Evolutionary conservation across 1,139 yeast species (phyloP).

Genomic region (Candida gigantensis): DNA sequence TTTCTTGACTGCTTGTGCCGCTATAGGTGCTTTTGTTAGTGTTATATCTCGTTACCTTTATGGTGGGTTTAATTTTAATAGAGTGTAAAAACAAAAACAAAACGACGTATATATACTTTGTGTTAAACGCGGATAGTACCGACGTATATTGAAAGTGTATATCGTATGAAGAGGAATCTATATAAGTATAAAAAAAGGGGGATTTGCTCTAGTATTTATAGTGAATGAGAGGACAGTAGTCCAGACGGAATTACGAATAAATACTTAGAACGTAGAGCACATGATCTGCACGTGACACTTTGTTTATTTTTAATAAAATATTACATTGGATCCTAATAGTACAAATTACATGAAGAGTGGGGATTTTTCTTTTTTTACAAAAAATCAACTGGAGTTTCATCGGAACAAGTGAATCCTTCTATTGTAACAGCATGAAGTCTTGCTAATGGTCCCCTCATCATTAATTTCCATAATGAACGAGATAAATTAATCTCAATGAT

Average conservation of each 20-base stretch:
- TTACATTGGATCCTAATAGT: too few relatives aligned
- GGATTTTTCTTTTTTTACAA: slow-evolving; percentile 2
- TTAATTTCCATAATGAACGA: slow-evolving; percentile 37
- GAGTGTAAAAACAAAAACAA: slow-evolving; percentile 7
- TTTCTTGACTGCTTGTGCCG: slow-evolving; percentile 27
- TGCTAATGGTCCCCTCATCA: slow-evolving; percentile 24
- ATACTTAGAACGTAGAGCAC: too few relatives aligned
- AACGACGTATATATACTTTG: background rate
- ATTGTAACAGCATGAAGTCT: slow-evolving; percentile 33
- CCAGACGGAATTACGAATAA: too few relatives aligned
- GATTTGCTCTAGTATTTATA: too few relatives aligned
- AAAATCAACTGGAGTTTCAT: slow-evolving; percentile 7
- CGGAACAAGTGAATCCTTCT: slow-evolving; percentile 28
- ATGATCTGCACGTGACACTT: too few relatives aligned
- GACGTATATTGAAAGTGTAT: too few relatives aligned
- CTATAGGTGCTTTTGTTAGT: slow-evolving; percentile 28
- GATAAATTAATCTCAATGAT: slow-evolving; percentile 35
- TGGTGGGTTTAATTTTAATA: slow-evolving; percentile 22
- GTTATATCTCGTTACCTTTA: slow-evolving; percentile 26
- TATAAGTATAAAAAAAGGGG: too few relatives aligned
- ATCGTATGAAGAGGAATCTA: too few relatives aligned
- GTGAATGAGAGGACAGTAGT: too few relatives aligned
- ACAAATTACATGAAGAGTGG: too few relatives aligned
- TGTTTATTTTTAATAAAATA: too few relatives aligned
- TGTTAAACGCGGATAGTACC: background rate